phyloP scores from a whole-genome alignment of 108 stramenopile species.

The Schizochytrium sp. region DNA sequence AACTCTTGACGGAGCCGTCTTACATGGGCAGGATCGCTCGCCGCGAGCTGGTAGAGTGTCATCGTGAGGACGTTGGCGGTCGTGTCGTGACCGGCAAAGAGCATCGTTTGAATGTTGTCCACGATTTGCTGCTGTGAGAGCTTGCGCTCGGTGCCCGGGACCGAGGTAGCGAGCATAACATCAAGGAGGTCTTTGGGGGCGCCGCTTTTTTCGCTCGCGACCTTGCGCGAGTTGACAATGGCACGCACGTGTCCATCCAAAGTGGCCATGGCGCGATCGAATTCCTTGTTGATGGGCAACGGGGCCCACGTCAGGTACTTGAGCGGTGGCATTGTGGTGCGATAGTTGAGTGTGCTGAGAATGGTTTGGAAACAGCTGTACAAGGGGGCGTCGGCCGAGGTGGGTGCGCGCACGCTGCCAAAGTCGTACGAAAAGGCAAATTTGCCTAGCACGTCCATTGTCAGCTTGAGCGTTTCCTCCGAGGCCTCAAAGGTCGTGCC shows the following conservation, averaged over 20 bases:
- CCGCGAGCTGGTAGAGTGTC: background rate
- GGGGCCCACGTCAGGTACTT: background rate
- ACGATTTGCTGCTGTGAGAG: background rate
- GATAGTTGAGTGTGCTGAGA: background rate
- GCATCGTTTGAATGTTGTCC: background rate
- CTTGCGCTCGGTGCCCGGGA: background rate
- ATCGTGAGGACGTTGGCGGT: background rate
- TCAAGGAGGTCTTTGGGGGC: background rate
- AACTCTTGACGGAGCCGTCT: background rate
- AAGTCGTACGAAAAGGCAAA: constrained; percentile 10
- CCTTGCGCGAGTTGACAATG: background rate
- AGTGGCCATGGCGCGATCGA: background rate
- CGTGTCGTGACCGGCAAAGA: constrained; percentile 8
- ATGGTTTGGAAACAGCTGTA: background rate
- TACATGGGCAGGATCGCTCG: background rate
- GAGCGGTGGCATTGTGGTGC: background rate
- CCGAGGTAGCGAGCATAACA: background rate
- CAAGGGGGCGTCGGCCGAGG: background rate
- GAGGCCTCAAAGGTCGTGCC: background rate
- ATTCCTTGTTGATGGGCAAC: background rate
- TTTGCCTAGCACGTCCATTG: background rate
- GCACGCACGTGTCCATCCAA: background rate
- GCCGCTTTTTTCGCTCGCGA: background rate
- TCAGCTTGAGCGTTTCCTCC: background rate
- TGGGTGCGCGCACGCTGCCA: background rate